Evolutionary conservation across 306 rosid species (phyloP).

Genomic region (Malus sylvestris): DNA sequence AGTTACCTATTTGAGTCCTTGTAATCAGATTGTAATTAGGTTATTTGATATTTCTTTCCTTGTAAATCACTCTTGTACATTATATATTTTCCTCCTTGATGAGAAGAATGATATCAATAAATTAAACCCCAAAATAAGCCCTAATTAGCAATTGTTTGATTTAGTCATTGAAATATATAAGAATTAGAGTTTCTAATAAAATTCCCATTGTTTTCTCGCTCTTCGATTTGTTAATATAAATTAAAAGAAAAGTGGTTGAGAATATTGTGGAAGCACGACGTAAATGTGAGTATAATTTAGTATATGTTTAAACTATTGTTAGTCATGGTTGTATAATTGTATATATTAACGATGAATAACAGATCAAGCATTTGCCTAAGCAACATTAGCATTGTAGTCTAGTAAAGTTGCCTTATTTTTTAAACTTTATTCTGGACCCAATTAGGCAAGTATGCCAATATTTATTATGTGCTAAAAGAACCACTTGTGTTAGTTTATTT

Average conservation of each 20-base stretch:
- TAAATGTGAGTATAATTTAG: neutral
- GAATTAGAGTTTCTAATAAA: neutral
- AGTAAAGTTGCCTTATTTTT: neutral
- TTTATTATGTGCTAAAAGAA: neutral
- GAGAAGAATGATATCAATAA: too few species aligned
- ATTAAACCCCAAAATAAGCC: too few species aligned
- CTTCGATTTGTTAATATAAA: neutral
- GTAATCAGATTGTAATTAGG: too few species aligned
- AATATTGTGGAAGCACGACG: neutral
- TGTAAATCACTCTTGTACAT: too few species aligned
- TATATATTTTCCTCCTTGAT: too few species aligned
- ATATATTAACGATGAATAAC: neutral
- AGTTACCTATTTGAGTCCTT: too few species aligned
- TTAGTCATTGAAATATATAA: too few species aligned
- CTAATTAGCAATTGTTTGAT: too few species aligned
- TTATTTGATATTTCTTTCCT: too few species aligned
- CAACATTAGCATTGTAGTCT: slow-evolving; percentile 5
- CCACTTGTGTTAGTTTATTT: slow-evolving; percentile 4
- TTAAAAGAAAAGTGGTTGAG: neutral
- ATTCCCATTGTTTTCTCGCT: neutral
- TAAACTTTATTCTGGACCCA: neutral
- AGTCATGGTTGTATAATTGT: neutral
- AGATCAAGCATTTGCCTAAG: neutral
- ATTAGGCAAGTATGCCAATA: neutral
- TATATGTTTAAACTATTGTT: neutral